These are phyloP conservation scores for Sporothrix curviconia DNA, from an alignment of 2,329 filamentous ascomycete species.

Conservation along the genomic window DNA sequence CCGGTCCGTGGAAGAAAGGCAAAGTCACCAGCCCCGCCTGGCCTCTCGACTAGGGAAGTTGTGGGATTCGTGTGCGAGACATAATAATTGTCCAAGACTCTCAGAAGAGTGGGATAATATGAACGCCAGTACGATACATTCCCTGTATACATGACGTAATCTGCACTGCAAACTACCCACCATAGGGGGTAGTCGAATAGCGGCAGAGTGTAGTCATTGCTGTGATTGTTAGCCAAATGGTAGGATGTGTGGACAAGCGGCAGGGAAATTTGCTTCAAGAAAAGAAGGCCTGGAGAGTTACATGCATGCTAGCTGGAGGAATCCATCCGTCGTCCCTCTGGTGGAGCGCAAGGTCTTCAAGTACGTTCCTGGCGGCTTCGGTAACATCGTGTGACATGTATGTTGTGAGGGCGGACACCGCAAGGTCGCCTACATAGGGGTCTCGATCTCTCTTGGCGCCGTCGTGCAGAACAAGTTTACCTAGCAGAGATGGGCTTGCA, in stretches of 20 bases:
- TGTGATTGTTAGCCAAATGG: not conserved
- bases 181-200: constrained; percentile 48
- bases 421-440: constrained; percentile 47
- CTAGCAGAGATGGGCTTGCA: constrained; percentile 35
- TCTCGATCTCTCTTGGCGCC: constrained; percentile 47
- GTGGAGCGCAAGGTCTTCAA: constrained; percentile 43
- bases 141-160: constrained; percentile 44
- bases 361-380: constrained; percentile 37
- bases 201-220: constrained; percentile 38
- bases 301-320: constrained; percentile 48
- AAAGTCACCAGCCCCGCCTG: constrained; percentile 42
- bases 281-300: constrained; percentile 22
- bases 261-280: no score
- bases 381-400: constrained; percentile 41
- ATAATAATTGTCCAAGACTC: constrained; percentile 41
- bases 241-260: not conserved
- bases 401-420: constrained; percentile 40
- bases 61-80: constrained; percentile 33
- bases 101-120: constrained; percentile 36
- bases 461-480: constrained; percentile 42
- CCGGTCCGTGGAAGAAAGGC: constrained; percentile 43
- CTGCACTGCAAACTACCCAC: constrained; percentile 44
- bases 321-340: constrained; percentile 48
- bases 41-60: constrained; percentile 36
- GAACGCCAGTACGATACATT: constrained; percentile 34